Percentiles rank a stretch among this genome's conserved stretches.
These are phyloP conservation scores for Mucor piriformis DNA, from an alignment of 371 early-diverging fungal species.

Conservation along the genomic window DNA sequence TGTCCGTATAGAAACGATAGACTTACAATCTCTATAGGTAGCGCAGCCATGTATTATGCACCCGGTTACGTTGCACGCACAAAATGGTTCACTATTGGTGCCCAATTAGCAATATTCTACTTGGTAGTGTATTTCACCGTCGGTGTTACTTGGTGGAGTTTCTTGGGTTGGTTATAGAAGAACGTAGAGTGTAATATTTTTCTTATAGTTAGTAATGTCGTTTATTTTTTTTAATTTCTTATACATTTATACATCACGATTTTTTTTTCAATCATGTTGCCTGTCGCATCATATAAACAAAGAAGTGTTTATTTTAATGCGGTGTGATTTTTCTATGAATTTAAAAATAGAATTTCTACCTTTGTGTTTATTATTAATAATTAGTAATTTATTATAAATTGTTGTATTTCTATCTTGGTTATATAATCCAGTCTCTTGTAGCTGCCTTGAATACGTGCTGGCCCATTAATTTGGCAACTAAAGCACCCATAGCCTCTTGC, in stretches of 20 bases:
- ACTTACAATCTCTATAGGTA: not conserved
- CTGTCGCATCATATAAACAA: no score
- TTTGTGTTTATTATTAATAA: no score
- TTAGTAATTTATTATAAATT: no score
- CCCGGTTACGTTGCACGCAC: slow-evolving; percentile 55
- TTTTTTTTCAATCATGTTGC: no score
- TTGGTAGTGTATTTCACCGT: slow-evolving; percentile 56
- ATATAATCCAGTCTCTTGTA: slow-evolving; percentile 18
- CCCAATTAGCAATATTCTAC: slow-evolving; percentile 46
- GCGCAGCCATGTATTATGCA: slow-evolving; percentile 55
- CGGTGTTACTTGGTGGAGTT: slow-evolving; percentile 69
- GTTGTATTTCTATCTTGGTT: not conserved
- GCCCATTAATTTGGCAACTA: slow-evolving; percentile 41
- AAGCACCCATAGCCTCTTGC: slow-evolving; percentile 36
- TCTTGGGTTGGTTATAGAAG: slow-evolving; percentile 55
- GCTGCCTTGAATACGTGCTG: slow-evolving; percentile 35
- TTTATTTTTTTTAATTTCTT: no score
- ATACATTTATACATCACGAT: no score
- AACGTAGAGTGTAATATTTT: not conserved
- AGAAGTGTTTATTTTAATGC: no score
- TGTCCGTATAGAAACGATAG: slow-evolving; percentile 43
- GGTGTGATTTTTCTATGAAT: no score
- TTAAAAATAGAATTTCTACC: no score
- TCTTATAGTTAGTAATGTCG: not conserved
- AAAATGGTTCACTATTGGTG: slow-evolving; percentile 62